Conservation (phyloP, 169 alveolate species). For the Plasmodium coatneyi region DNA sequence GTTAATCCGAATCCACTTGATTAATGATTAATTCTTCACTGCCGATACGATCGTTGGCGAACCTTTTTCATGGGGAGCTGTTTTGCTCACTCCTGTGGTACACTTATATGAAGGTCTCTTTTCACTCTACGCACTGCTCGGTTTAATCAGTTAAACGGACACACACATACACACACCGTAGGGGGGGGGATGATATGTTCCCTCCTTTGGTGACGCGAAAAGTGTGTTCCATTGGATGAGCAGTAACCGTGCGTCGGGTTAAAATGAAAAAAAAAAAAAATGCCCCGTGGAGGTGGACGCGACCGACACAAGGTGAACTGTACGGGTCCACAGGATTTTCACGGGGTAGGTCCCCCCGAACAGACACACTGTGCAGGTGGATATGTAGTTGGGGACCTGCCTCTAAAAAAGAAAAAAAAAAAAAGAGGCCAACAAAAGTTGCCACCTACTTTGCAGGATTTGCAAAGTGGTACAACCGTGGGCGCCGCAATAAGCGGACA, state of each 20-base stretch:
- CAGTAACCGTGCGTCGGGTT: neutral
- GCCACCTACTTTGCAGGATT: too few relatives aligned
- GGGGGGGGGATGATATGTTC: neutral
- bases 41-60: neutral
- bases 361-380: too few relatives aligned
- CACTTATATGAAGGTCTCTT: neutral
- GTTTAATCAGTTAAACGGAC: neutral
- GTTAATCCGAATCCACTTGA: neutral
- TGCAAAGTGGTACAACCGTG: too few relatives aligned
- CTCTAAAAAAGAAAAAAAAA: too few relatives aligned
- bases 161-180: neutral
- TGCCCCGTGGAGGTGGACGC: neutral
- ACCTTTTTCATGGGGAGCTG: neutral
- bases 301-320: neutral
- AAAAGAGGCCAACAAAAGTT: too few relatives aligned
- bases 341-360: neutral
- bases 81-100: neutral
- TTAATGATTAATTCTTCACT: neutral
- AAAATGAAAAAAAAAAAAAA: too few relatives aligned
- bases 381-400: too few relatives aligned
- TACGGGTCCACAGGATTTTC: neutral
- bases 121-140: neutral
- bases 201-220: neutral
- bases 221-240: too few relatives aligned
- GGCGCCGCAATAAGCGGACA: too few relatives aligned